Evolutionary conservation across 2,329 filamentous ascomycete species (phyloP).

Genomic region (Helicocarpus griseus): DNA sequence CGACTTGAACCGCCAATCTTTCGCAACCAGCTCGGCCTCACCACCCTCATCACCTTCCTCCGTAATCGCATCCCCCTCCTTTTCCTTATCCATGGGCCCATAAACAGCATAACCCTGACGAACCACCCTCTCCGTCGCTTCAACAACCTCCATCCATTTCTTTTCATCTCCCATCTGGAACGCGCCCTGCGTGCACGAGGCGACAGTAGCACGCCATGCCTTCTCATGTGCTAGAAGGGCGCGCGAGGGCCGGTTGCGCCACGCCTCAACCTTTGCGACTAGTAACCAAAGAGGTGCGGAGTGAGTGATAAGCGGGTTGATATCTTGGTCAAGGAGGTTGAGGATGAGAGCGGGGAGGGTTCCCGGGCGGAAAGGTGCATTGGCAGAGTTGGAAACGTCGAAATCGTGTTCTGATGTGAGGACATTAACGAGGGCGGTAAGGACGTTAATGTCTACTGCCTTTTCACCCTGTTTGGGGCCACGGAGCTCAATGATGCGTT

Average conservation of each 20-base stretch:
- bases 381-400: slow-evolving; percentile 25
- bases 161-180: slow-evolving; percentile 47
- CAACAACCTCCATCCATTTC: slow-evolving; percentile 63
- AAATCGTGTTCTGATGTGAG: slow-evolving; percentile 44
- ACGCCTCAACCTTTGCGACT: slow-evolving; percentile 61
- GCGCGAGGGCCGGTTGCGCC: slow-evolving; percentile 58
- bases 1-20: slow-evolving; percentile 81
- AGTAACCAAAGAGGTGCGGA: slow-evolving; percentile 69
- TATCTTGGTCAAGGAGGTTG: slow-evolving; percentile 60
- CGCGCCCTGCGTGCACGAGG: slow-evolving; percentile 33
- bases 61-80: slow-evolving; percentile 38
- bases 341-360: slow-evolving; percentile 44
- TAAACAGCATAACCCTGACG: slow-evolving; percentile 69
- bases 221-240: slow-evolving; percentile 81
- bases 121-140: slow-evolving; percentile 70
- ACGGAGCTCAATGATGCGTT: slow-evolving; percentile 65
- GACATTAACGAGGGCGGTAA: slow-evolving; percentile 64
- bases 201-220: slow-evolving; percentile 66
- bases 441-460: slow-evolving; percentile 63
- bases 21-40: slow-evolving; percentile 55
- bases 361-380: slow-evolving; percentile 40
- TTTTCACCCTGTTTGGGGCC: slow-evolving; percentile 58
- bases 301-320: slow-evolving; percentile 76
- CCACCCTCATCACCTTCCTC: slow-evolving; percentile 24
- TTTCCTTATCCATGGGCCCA: slow-evolving; percentile 48